Evolutionary conservation across 345 rosid species (phyloP).

Genomic region (Eutrema heterophyllum): DNA sequence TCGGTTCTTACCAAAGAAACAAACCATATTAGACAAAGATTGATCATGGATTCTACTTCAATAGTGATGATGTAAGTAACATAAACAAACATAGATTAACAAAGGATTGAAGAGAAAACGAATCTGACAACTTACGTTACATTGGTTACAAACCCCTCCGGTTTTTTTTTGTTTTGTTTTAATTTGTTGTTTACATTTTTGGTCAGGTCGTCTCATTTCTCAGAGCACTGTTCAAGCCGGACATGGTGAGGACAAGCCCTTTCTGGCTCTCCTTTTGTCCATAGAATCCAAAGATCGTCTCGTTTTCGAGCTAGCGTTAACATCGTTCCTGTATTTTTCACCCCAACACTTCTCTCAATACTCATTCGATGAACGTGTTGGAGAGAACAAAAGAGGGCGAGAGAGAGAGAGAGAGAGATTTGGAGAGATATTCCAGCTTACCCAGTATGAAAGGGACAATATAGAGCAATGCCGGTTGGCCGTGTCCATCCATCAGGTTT

Average conservation of each 20-base stretch:
- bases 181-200: neutral
- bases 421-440: constrained; percentile 23
- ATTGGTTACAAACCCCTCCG: constrained; percentile 22
- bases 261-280: constrained; percentile 83
- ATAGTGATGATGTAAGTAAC: constrained; percentile 5
- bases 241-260: constrained; percentile 67
- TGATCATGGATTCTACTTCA: constrained; percentile 12
- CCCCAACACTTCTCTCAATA: neutral
- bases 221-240: constrained; percentile 31
- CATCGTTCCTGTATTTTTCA: constrained; percentile 59
- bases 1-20: constrained; percentile 18
- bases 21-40: constrained; percentile 23
- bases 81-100: neutral
- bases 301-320: constrained; percentile 61
- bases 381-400: neutral
- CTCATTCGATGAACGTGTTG: neutral
- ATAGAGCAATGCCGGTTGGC: constrained; percentile 92
- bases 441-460: constrained; percentile 95
- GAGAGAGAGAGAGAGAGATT: neutral
- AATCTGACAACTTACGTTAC: constrained; percentile 25
- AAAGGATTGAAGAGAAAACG: neutral
- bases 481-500: constrained; percentile 95
- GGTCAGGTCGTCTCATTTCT: constrained; percentile 24
- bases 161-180: neutral
- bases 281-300: constrained; percentile 64